phyloP scores from a whole-genome alignment of 2,329 filamentous ascomycete genomes.

The Verruconis gallopava region DNA sequence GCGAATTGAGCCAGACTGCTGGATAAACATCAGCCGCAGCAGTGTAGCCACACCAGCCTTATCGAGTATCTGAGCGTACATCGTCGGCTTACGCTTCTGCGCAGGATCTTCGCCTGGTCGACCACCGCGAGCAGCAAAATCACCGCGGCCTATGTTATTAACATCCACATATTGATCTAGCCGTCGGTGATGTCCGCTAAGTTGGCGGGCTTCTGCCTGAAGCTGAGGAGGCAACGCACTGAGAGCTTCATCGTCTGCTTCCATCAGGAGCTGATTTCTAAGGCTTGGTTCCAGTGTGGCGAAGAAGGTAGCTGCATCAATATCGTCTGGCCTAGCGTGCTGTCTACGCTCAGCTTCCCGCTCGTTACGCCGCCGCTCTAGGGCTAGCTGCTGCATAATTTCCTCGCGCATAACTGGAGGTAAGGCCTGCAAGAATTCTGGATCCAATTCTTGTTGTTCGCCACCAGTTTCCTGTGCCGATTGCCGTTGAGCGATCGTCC shows the following conservation, averaged over 20 bases:
- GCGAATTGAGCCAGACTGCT: conserved; percentile 76
- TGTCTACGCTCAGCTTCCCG: conserved; percentile 68
- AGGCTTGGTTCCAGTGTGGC: conserved; percentile 77
- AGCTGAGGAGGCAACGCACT: conserved; percentile 74
- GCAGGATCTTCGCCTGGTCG: conserved; percentile 27
- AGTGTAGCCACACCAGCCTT: conserved; percentile 93
- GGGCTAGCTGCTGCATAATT: conserved; percentile 78
- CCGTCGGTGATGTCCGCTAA: conserved; percentile 42
- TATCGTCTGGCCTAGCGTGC: conserved; percentile 58
- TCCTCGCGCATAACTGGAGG: conserved; percentile 84
- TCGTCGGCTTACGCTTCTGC: conserved; percentile 59
- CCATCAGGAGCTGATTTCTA: conserved; percentile 75
- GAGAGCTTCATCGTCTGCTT: conserved; percentile 81
- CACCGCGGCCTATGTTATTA: conserved; percentile 14
- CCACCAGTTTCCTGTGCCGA: conserved; percentile 57
- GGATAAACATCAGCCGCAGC: conserved; percentile 95
- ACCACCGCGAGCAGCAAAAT: conserved; percentile 10
- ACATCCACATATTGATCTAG: conserved; percentile 29
- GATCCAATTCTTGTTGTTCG: conserved; percentile 72
- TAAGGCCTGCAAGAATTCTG: conserved; percentile 85
- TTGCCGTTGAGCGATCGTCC: conserved; percentile 69
- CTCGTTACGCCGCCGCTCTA: conserved; percentile 77
- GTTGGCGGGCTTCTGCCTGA: conserved; percentile 69
- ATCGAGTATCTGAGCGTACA: conserved; percentile 92
- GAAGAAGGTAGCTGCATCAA: conserved; percentile 87